Conservation (phyloP, 2,329 filamentous ascomycete species). For the Fusarium chaquense region DNA sequence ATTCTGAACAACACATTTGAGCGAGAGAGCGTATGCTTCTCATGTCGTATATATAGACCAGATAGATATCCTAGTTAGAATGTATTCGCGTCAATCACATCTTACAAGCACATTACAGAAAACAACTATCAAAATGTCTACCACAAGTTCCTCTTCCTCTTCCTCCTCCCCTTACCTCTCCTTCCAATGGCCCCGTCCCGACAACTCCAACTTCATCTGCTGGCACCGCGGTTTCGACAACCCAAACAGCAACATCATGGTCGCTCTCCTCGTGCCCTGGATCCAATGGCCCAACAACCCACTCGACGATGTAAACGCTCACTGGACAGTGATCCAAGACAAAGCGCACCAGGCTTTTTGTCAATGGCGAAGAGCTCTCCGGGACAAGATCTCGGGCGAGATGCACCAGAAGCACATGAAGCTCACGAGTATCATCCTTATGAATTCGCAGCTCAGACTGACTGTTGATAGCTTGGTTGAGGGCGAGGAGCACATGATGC, state of each 20-base stretch:
- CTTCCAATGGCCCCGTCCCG: slow-evolving; percentile 22
- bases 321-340: slow-evolving; percentile 13
- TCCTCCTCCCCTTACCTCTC: slow-evolving; percentile 10
- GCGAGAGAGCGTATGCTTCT: not conserved
- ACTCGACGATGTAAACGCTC: not conserved
- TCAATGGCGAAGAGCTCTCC: slow-evolving; percentile 4
- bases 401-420: slow-evolving; percentile 12
- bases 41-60: not conserved
- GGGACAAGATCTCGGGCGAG: slow-evolving; percentile 7
- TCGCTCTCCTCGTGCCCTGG: slow-evolving; percentile 25
- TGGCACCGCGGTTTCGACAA: slow-evolving; percentile 17
- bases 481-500: slow-evolving; percentile 7
- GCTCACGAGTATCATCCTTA: slow-evolving; percentile 10
- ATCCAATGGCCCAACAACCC: slow-evolving; percentile 29
- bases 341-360: not conserved
- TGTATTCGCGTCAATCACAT: not conserved
- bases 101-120: not conserved
- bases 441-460: slow-evolving; percentile 25
- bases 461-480: slow-evolving; percentile 7
- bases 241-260: slow-evolving; percentile 14
- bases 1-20: not conserved
- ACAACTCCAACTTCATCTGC: slow-evolving; percentile 11
- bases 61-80: too few species aligned
- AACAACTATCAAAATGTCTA: not conserved
- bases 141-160: not conserved